Conservation (phyloP, 2,329 filamentous ascomycete genomes). For the Phaeomoniella chlamydospora region DNA sequence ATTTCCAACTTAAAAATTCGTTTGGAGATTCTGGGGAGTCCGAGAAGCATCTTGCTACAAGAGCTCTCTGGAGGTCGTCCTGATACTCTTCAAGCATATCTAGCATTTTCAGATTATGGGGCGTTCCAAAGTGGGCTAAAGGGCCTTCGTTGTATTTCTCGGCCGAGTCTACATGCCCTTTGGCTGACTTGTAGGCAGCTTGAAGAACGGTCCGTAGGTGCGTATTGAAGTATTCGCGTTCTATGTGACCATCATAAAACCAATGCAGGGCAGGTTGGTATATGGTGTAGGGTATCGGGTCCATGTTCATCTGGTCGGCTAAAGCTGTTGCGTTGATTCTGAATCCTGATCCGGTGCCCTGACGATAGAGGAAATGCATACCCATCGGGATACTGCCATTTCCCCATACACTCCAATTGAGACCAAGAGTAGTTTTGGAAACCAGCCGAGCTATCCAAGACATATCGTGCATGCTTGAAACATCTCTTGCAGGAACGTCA, state of each 20-base stretch:
- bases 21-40: not conserved
- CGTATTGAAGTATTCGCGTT: not conserved
- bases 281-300: not conserved
- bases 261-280: not conserved
- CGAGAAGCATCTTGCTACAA: too few relatives aligned
- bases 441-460: not conserved
- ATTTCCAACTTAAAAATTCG: not conserved
- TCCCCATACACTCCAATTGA: not conserved
- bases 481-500: not conserved
- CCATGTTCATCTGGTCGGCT: not conserved
- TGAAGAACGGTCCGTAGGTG: not conserved
- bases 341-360: not conserved
- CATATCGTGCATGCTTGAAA: not conserved
- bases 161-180: not conserved
- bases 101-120: not conserved
- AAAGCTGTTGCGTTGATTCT: not conserved
- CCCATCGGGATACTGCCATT: not conserved
- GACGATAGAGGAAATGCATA: not conserved
- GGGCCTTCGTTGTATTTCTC: not conserved
- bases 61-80: not conserved
- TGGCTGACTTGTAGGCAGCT: not conserved
- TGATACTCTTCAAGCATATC: not conserved
- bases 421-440: not conserved
- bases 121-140: too few relatives aligned
- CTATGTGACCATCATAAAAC: not conserved